Conservation (phyloP, 805 yeast species). For the Cyberlindnera subsufficiens region DNA sequence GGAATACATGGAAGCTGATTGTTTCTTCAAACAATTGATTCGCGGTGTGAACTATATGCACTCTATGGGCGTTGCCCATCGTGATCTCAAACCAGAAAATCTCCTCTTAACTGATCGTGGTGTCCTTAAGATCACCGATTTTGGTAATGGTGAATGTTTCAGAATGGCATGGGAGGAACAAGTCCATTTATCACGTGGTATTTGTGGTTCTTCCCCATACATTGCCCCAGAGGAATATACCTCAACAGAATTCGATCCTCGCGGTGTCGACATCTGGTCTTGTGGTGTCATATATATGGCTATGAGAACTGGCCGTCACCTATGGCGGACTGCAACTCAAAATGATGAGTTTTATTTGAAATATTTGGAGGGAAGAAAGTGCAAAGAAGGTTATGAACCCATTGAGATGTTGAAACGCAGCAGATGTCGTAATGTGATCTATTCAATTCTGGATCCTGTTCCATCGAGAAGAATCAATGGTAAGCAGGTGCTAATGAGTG, state of each 20-base stretch:
- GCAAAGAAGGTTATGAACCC: constrained; percentile 85
- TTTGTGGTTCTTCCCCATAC: constrained; percentile 84
- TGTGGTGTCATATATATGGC: constrained; percentile 93
- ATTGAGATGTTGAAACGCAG: constrained; percentile 81
- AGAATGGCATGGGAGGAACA: constrained; percentile 78
- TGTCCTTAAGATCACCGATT: constrained; percentile 75
- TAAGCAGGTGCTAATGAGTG: constrained; percentile 81
- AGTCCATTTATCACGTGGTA: constrained; percentile 64
- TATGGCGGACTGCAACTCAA: constrained; percentile 80
- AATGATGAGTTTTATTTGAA: constrained; percentile 77
- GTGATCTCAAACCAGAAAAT: constrained; percentile 89
- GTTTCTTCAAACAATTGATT: constrained; percentile 80
- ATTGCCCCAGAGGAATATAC: constrained; percentile 84
- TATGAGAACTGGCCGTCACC: constrained; percentile 88
- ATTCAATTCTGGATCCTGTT: constrained; percentile 87
- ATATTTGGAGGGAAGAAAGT: constrained; percentile 74
- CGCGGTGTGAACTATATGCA: constrained; percentile 87
- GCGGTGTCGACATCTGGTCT: constrained; percentile 86
- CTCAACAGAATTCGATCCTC: constrained; percentile 65
- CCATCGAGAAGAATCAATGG: constrained; percentile 86
- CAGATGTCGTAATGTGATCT: constrained; percentile 87
- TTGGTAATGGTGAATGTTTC: constrained; percentile 82
- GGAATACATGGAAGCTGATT: constrained; percentile 81
- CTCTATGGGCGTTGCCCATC: constrained; percentile 82
- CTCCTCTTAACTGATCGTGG: constrained; percentile 69